phyloP scores from a whole-genome alignment of 148 eudicot genomes.

The Oxyria digyna region DNA sequence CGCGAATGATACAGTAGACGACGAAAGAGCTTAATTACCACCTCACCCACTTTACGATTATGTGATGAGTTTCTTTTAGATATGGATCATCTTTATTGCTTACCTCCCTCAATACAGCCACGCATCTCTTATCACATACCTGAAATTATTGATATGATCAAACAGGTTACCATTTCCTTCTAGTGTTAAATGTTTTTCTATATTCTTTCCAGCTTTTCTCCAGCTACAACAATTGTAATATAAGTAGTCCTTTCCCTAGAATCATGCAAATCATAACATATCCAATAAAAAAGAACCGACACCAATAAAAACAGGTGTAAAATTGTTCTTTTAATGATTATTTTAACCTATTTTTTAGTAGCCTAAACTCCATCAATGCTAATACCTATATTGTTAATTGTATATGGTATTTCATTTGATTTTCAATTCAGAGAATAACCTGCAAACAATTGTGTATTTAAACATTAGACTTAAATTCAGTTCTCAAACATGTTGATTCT shows the following conservation, averaged over 20 bases:
- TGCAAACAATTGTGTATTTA: too few relatives aligned
- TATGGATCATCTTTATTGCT: conserved; percentile 69
- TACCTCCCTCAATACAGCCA: conserved; percentile 80
- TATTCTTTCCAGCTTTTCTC: background rate
- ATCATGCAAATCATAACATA: background rate
- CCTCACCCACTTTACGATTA: conserved; percentile 88
- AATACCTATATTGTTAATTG: too few relatives aligned
- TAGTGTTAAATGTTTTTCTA: background rate
- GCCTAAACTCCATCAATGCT: too few relatives aligned
- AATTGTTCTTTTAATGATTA: too few relatives aligned
- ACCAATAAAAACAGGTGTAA: too few relatives aligned
- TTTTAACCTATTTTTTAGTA: too few relatives aligned
- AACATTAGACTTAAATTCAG: too few relatives aligned
- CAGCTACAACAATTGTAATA: background rate
- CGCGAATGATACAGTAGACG: too few relatives aligned
- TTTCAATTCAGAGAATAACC: too few relatives aligned
- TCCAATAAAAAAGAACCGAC: too few relatives aligned
- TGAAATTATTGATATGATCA: conserved; percentile 88
- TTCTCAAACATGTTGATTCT: too few relatives aligned
- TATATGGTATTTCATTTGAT: too few relatives aligned
- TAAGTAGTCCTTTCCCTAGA: background rate
- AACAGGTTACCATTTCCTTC: conserved; percentile 41
- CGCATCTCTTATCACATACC: conserved; percentile 95
- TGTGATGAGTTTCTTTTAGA: conserved; percentile 85
- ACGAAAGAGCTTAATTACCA: conserved; percentile 35